Conservation (phyloP, 1,284 basidiomycete genomes). For the Cryptococcus hybrid region DNA sequence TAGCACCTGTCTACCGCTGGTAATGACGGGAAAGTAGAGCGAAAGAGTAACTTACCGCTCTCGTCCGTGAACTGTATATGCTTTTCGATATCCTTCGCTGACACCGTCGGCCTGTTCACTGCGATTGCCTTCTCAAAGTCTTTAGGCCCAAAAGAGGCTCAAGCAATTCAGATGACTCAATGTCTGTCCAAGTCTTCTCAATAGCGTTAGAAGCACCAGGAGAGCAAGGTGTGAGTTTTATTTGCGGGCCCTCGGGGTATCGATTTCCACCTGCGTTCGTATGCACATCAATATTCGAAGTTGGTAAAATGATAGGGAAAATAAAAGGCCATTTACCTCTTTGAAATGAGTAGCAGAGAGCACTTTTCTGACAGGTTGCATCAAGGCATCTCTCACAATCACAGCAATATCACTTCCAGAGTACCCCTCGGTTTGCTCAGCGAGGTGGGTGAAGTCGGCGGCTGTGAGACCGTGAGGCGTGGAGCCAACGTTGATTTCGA, state of each 20-base stretch:
- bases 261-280: conserved; percentile 43
- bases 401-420: conserved; percentile 96
- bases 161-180: conserved; percentile 83
- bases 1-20: neutral
- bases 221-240: conserved; percentile 84
- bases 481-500: conserved; percentile 90
- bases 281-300: neutral
- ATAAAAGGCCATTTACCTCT: conserved; percentile 37
- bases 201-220: conserved; percentile 83
- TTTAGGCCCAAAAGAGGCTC: conserved; percentile 74
- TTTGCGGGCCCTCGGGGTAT: conserved; percentile 54
- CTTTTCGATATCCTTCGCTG: conserved; percentile 79
- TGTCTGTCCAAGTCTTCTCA: conserved; percentile 91
- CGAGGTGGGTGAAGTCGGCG: conserved; percentile 79
- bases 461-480: conserved; percentile 79
- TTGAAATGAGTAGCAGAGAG: conserved; percentile 96
- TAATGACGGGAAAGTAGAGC: neutral
- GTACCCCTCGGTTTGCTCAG: conserved; percentile 88
- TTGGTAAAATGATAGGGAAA: conserved; percentile 6
- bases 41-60: conserved; percentile 44
- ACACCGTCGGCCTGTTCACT: conserved; percentile 84
- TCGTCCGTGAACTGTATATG: conserved; percentile 94
- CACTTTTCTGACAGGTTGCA: conserved; percentile 98
- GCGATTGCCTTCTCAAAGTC: conserved; percentile 88
- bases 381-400: conserved; percentile 92